Conservation (phyloP, 1,139 yeast species). For the Candida freyschussii region DNA sequence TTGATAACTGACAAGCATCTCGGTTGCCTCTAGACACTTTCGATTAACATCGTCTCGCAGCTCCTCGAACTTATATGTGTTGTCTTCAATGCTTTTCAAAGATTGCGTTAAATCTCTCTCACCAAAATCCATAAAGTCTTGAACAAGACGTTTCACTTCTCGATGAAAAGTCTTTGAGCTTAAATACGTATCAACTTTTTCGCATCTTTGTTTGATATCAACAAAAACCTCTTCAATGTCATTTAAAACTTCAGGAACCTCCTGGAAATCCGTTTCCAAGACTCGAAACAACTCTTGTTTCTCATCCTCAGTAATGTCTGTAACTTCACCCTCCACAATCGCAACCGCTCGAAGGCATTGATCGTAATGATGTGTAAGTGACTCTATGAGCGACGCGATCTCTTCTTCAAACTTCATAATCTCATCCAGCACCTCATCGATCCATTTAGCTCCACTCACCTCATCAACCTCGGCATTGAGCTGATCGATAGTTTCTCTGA, state of each 20-base stretch:
- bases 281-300: slow-evolving; percentile 35
- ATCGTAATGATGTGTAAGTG: slow-evolving; percentile 78
- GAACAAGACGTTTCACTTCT: slow-evolving; percentile 24
- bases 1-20: slow-evolving; percentile 43
- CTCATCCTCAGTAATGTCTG: slow-evolving; percentile 23
- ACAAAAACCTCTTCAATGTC: slow-evolving; percentile 29
- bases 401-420: slow-evolving; percentile 60
- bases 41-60: slow-evolving; percentile 23
- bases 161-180: slow-evolving; percentile 12
- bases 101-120: slow-evolving; percentile 23
- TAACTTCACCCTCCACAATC: slow-evolving; percentile 25
- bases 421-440: slow-evolving; percentile 27
- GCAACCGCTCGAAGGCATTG: slow-evolving; percentile 50
- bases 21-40: slow-evolving; percentile 28
- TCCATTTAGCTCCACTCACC: slow-evolving; percentile 8
- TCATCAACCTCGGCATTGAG: slow-evolving; percentile 20
- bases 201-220: slow-evolving; percentile 28
- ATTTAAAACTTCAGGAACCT: slow-evolving; percentile 33
- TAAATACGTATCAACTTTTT: slow-evolving; percentile 23
- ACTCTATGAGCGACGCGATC: slow-evolving; percentile 62
- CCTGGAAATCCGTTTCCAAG: slow-evolving; percentile 33
- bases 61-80: slow-evolving; percentile 24
- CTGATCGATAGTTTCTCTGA: slow-evolving; percentile 15
- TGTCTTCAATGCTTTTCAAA: slow-evolving; percentile 24
- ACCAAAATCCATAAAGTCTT: slow-evolving; percentile 25